Conservation (phyloP, 768 basidiomycete genomes). For the Tulasnella sp. region DNA sequence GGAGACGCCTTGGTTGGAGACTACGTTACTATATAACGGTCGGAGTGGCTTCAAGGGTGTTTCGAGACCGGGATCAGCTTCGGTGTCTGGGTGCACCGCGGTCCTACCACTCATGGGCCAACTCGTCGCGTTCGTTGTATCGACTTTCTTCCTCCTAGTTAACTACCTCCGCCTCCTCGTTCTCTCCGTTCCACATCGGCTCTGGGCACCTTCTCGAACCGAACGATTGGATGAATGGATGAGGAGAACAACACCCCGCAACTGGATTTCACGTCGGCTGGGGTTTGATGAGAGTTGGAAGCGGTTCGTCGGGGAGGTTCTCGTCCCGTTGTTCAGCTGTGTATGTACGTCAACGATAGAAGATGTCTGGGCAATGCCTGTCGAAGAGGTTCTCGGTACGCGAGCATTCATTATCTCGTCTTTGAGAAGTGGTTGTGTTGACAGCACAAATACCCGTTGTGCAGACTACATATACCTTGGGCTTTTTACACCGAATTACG, state of each 20-base stretch:
- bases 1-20: constrained; percentile 14
- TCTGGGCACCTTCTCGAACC: constrained; percentile 22
- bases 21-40: constrained; percentile 57
- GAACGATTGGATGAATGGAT: constrained; percentile 44
- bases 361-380: constrained; percentile 46
- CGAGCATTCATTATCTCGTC: background rate
- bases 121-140: background rate
- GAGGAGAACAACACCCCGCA: constrained; percentile 31
- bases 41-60: constrained; percentile 41
- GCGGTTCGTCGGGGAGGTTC: constrained; percentile 40
- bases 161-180: constrained; percentile 37
- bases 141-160: constrained; percentile 31
- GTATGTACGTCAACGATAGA: constrained; percentile 54
- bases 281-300: constrained; percentile 43
- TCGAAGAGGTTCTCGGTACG: constrained; percentile 54
- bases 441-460: background rate
- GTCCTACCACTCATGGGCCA: background rate
- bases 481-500: constrained; percentile 56
- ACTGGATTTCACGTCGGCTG: constrained; percentile 30
- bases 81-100: background rate
- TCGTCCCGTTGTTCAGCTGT: constrained; percentile 59
- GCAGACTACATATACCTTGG: constrained; percentile 63
- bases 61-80: constrained; percentile 24
- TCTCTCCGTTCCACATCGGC: constrained; percentile 33
- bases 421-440: background rate